Conservation (phyloP, 1,284 basidiomycete genomes). For the Veloporphyrellus conicus region DNA sequence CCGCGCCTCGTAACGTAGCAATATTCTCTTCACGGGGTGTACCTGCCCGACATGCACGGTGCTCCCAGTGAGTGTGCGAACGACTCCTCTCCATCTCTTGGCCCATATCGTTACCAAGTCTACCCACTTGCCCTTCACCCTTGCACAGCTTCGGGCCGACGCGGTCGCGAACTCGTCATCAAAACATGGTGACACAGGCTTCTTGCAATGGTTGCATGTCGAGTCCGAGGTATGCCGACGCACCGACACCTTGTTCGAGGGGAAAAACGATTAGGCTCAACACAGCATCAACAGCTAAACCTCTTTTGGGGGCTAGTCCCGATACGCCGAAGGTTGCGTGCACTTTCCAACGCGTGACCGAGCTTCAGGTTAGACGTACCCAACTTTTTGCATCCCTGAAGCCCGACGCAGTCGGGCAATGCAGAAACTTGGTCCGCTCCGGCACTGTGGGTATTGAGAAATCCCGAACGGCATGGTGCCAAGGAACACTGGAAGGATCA, state of each 20-base stretch:
- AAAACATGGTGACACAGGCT: background rate
- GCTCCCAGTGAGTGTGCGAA: background rate
- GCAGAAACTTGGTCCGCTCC: too few relatives aligned
- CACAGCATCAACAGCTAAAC: background rate
- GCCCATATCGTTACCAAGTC: background rate
- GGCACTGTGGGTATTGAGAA: too few relatives aligned
- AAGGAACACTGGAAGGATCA: background rate
- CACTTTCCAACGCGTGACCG: too few relatives aligned
- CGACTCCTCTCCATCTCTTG: background rate
- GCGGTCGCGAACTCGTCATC: too few relatives aligned
- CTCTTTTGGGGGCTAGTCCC: background rate
- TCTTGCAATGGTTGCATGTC: background rate
- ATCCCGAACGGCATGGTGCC: background rate
- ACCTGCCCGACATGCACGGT: background rate
- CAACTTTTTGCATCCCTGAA: too few relatives aligned
- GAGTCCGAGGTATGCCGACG: background rate
- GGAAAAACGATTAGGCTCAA: background rate
- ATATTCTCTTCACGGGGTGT: background rate
- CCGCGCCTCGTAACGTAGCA: background rate
- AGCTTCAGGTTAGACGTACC: too few relatives aligned
- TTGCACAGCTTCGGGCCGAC: background rate
- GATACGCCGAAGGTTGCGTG: background rate
- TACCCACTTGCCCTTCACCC: background rate
- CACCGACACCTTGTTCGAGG: background rate
- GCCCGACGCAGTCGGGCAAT: too few relatives aligned